Evolutionary conservation across 164 flowering plant species (phyloP), one percentile per base, ranked within the genome.

Genomic region (Vitis cinerea): DNA sequence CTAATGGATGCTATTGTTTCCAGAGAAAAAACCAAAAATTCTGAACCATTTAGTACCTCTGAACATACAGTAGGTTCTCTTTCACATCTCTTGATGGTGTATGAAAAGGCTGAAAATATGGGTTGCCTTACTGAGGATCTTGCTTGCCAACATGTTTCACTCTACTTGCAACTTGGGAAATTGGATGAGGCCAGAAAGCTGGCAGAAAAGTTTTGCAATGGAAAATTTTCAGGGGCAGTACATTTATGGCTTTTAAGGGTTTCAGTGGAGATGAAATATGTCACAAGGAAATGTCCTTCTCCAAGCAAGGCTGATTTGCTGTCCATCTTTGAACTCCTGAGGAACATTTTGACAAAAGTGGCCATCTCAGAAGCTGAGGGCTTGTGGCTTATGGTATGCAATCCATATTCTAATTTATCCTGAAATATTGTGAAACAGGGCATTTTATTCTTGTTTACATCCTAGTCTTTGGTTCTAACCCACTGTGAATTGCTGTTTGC

Each of bases 311-410:
- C 78, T 61, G 90, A 90, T 73, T 54, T 79, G 62, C 65, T 16
- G 52, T 79, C 85, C 61, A 54, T 93, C 67, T 86, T 86, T 75
- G 90, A 85, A 48, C 82, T 88, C 27, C 71, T 91, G 50, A 72
- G 30, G 68, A 62, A 72, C 14, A 69, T 79, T 65, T 77, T 95
- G 78, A 72, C 72, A 49, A 83, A 85, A 79, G 75, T 80, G 19
- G 19, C 89, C 53, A 44, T 83, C 77, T 75, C 90, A 47, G 84
- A 89, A 75, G 86, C 92, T 66, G 90, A 88, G 78, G 82, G 72
- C 79, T 74, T 95, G 80, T 95, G 99, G 99, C 74, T 80, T 65
- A 83, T 89, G 98, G 99, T 95, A 91, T 61, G 84, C 63, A 2
- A 62, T 62, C 16, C 9, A 10, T 44, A 37, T 27, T 59, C 19